Conservation (phyloP, 768 basidiomycete genomes). For the Leucocoprinus birnbaumii region DNA sequence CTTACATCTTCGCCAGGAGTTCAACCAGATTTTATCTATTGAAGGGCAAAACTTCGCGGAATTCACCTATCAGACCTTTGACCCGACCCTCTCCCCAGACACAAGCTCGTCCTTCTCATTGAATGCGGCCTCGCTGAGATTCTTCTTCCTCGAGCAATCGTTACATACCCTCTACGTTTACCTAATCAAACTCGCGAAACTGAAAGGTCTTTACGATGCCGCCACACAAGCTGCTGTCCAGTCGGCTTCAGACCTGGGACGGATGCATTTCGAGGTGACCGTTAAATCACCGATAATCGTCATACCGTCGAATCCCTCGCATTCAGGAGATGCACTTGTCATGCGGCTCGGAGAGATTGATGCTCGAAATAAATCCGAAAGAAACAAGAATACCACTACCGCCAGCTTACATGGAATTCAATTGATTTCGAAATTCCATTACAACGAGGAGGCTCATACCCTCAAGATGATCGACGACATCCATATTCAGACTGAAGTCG, state of each 20-base stretch:
- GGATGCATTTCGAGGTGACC: constrained; percentile 89
- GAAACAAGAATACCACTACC: constrained; percentile 51
- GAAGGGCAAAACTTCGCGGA: constrained; percentile 94
- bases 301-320: constrained; percentile 69
- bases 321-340: constrained; percentile 65
- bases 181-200: constrained; percentile 77
- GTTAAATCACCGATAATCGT: constrained; percentile 91
- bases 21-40: constrained; percentile 87
- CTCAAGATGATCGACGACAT: constrained; percentile 95
- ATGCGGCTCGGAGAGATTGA: constrained; percentile 87
- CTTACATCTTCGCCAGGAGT: constrained; percentile 53
- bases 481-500: constrained; percentile 62
- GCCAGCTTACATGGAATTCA: constrained; percentile 85
- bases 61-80: constrained; percentile 90
- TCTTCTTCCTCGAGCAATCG: constrained; percentile 89
- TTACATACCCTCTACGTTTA: constrained; percentile 87
- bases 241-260: constrained; percentile 87
- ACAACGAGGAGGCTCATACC: constrained; percentile 41
- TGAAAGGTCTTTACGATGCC: constrained; percentile 93
- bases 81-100: constrained; percentile 66
- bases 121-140: constrained; percentile 83
- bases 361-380: constrained; percentile 73
- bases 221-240: constrained; percentile 93
- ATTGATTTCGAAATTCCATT: constrained; percentile 66
- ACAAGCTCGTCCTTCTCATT: constrained; percentile 75